phyloP scores from a whole-genome alignment of 1,284 basidiomycete genomes.

The Stereum hirsutum region DNA sequence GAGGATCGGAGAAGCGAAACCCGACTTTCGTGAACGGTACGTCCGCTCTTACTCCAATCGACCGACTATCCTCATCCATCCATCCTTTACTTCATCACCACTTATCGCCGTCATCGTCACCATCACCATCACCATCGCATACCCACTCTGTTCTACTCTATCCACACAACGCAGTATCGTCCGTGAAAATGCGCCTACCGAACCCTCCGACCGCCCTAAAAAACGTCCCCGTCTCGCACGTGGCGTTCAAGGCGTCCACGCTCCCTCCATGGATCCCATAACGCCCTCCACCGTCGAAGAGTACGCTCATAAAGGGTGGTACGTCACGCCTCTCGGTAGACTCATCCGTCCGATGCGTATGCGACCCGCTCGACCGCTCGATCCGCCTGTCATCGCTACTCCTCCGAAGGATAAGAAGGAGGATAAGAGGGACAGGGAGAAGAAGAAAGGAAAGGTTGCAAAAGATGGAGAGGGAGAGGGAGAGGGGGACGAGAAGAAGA shows the following conservation, averaged over 20 bases:
- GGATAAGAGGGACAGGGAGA: conserved; percentile 9
- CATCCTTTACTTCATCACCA: conserved; percentile 5
- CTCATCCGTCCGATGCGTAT: conserved; percentile 58
- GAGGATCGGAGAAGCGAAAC: conserved; percentile 71
- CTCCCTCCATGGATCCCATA: conserved; percentile 52
- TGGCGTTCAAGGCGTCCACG: conserved; percentile 30
- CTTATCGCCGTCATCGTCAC: too few species aligned
- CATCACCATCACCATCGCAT: background rate
- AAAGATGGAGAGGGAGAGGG: conserved; percentile 11
- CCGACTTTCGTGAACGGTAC: conserved; percentile 57
- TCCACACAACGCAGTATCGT: conserved; percentile 28
- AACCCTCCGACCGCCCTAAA: conserved; percentile 11
- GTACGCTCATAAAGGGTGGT: conserved; percentile 58
- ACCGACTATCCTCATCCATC: background rate
- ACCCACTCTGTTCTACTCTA: background rate
- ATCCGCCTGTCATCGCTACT: conserved; percentile 20
- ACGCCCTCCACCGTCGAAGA: conserved; percentile 42
- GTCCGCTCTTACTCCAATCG: conserved; percentile 5
- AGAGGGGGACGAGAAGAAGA: conserved; percentile 6
- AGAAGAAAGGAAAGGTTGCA: conserved; percentile 6
- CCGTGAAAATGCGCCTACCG: conserved; percentile 21
- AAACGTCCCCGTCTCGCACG: conserved; percentile 26
- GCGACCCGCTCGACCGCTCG: conserved; percentile 54
- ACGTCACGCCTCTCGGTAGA: conserved; percentile 53
- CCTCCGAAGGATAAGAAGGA: conserved; percentile 6